Evolutionary conservation across 768 basidiomycete species (phyloP).

Genomic region (Kwoniella dejecticola): DNA sequence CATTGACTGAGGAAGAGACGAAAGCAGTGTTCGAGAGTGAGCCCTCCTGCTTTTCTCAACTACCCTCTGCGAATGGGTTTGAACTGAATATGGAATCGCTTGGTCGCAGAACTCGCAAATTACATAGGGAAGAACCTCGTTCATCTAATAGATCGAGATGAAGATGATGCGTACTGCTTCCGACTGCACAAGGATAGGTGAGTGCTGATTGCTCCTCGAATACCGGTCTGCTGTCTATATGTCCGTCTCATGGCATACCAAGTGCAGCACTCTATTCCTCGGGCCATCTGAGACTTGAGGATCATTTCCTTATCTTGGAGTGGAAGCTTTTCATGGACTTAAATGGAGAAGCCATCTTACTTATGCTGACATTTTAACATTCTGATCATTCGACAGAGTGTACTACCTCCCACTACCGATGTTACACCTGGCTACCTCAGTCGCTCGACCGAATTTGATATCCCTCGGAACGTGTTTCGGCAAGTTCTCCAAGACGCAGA

Average conservation of each 20-base stretch:
- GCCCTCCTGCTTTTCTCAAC: constrained; percentile 3
- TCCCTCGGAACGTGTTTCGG: constrained; percentile 95
- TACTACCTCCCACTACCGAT: constrained; percentile 95
- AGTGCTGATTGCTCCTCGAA: constrained; percentile 13
- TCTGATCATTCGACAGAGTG: constrained; percentile 58
- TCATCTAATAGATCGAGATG: constrained; percentile 88
- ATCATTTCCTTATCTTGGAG: no score
- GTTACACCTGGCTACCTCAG: constrained; percentile 87
- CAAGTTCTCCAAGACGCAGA: constrained; percentile 94
- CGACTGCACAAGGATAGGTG: constrained; percentile 83
- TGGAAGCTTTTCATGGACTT: no score
- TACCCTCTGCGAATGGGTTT: background rate
- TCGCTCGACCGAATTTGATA: constrained; percentile 88
- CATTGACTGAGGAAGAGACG: constrained; percentile 94
- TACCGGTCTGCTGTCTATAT: background rate
- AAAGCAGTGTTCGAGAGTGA: constrained; percentile 85
- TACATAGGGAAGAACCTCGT: constrained; percentile 97
- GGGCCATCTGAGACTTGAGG: no score
- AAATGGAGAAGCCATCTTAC: no score
- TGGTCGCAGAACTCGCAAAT: constrained; percentile 78
- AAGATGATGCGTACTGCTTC: constrained; percentile 89
- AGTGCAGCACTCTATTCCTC: no score
- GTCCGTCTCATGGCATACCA: no score
- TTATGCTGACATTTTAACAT: background rate
- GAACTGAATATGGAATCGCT: background rate